Evolutionary conservation across 805 yeast genomes (phyloP).

Genomic region (Wickerhamomyces rabaulensis): DNA sequence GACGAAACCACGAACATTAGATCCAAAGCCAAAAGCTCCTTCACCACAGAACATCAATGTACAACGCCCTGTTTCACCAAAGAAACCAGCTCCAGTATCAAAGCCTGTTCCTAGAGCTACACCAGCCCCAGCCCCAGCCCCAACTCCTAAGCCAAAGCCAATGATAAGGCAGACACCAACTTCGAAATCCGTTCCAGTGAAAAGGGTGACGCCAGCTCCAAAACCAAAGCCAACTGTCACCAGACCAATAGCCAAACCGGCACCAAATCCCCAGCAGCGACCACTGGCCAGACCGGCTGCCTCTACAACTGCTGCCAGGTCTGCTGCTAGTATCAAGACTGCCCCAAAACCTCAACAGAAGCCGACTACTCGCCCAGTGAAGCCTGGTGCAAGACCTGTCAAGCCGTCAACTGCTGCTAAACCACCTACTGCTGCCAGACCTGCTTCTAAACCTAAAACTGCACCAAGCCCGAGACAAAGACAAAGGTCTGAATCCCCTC

Average conservation of each 20-base stretch:
- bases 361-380: constrained; percentile 1
- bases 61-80: background rate
- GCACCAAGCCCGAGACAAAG: background rate
- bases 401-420: background rate
- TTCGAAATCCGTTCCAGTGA: background rate
- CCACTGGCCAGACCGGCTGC: constrained; percentile 1
- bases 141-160: background rate
- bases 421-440: background rate
- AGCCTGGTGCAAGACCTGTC: background rate
- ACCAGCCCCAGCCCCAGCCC: background rate
- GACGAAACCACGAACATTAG: background rate
- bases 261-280: constrained; percentile 2
- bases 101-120: background rate
- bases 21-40: background rate
- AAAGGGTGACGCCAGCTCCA: background rate
- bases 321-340: background rate
- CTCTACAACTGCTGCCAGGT: background rate
- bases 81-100: background rate
- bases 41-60: background rate
- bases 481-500: constrained; percentile 20
- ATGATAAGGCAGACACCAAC: background rate
- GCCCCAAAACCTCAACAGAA: constrained; percentile 4
- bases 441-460: background rate
- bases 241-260: constrained; percentile 5
- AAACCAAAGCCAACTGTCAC: background rate